A percentile compares a stretch with the other conserved stretches of the same genome.
These are phyloP conservation scores for Neocallimastix lanati DNA, from an alignment of 192 early-diverging fungal genomes.

Conservation along the genomic window DNA sequence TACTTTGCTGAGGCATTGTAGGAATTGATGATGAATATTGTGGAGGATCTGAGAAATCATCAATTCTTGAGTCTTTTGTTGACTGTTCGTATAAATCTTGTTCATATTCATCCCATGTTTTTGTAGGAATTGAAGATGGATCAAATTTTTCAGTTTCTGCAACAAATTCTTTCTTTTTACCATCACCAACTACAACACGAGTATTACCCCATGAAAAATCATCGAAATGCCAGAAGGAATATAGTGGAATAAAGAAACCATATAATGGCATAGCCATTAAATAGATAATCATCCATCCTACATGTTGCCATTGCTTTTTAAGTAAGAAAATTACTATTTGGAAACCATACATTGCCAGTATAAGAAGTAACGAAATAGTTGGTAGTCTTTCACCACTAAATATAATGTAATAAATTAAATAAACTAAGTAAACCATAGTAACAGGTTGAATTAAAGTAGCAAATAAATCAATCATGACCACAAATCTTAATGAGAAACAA, in stretches of 20 bases:
- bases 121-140: conserved; percentile 10
- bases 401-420: conserved; percentile 42
- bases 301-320: conserved; percentile 71
- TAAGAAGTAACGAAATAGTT: conserved; percentile 62
- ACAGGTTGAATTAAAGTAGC: conserved; percentile 87
- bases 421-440: conserved; percentile 58
- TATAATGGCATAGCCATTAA: conserved; percentile 81
- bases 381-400: conserved; percentile 56
- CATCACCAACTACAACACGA: conserved; percentile 73
- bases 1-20: neutral
- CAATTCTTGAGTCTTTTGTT: neutral
- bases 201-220: conserved; percentile 99
- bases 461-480: conserved; percentile 86
- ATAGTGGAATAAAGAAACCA: conserved; percentile 38
- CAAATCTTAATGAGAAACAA: conserved; percentile 93
- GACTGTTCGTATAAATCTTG: conserved; percentile 22
- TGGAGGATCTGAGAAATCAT: neutral
- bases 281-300: conserved; percentile 84
- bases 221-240: conserved; percentile 98
- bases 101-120: conserved; percentile 50
- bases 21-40: neutral
- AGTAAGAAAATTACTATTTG: conserved; percentile 47
- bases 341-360: conserved; percentile 73
- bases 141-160: conserved; percentile 21
- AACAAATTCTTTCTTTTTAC: conserved; percentile 33